Evolutionary conservation across 2,329 filamentous ascomycete genomes (phyloP), one percentile per base, ranked within the genome.

Genomic region (Keithomyces neogunnii): DNA sequence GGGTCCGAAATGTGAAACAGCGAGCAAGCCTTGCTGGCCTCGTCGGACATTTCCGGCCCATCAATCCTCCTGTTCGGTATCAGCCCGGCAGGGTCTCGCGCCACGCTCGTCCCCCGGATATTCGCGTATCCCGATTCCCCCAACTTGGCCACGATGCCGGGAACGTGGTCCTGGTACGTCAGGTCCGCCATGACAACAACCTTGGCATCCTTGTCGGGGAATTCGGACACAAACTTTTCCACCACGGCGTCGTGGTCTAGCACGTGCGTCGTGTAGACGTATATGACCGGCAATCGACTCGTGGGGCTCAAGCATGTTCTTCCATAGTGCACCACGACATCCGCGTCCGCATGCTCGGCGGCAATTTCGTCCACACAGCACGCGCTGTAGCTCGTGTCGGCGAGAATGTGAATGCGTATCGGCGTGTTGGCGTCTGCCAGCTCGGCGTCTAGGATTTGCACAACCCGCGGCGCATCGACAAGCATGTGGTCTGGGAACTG

Each of bases 351-450:
- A 66, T 99, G 93, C 66, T 99, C 91, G 2, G 93, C 93, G 0
- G 93, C 93, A 40, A 97, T 85, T 71, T 99, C 93, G 63, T 99
- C 93, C 19, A 97, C 91, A 63, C 93, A 99, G 70, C 93, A 99
- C 0, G 92, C 86, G 53, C 93, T 95, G 69, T 97, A 99, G 2
- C 92, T 96, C 2, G 93, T 97, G 67, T 99, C 93, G 33, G 86
- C 93, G 19, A 99, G 74, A 54, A 99, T 91, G 60, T 88, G 95
- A 49, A 97, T 75, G 55, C 76, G 64, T 51, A 51, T 58, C 42
- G 49, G 29, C 40, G 10, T 13, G 30, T 36, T 42, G 35, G 10
- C 48, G 42, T 36, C 42, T 1, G 49, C 29, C 2, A 70, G 56
- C 48, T 68, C 64, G 6, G 55, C 54, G 0, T 54, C 51, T 2